Percentiles rank a stretch among this genome's conserved stretches.
These are phyloP conservation scores for Aphanomyces stellatus DNA, from an alignment of 352 stramenopile genomes.

Conservation along the genomic window DNA sequence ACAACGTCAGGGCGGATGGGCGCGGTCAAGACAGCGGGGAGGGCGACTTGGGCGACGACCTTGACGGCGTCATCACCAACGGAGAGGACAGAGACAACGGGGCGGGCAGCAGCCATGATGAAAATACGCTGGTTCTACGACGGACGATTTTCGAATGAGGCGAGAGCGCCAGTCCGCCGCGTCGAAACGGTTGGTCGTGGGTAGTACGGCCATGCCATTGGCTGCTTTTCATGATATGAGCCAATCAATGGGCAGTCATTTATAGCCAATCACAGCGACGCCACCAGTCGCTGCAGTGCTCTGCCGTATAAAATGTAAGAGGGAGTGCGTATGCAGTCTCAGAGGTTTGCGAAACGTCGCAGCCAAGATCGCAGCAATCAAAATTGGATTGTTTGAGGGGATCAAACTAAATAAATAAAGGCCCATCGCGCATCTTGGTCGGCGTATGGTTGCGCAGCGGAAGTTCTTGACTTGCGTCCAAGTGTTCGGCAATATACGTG, in stretches of 20 bases:
- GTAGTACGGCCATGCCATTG: not conserved
- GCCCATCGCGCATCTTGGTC: too few species aligned
- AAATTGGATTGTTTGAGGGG: too few species aligned
- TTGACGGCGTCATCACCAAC: constrained; percentile 64
- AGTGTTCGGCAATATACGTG: constrained; percentile 61
- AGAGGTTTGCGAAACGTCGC: too few species aligned
- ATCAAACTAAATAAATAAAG: too few species aligned
- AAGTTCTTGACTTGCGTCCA: too few species aligned
- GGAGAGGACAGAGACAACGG: constrained; percentile 94
- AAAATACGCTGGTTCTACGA: constrained; percentile 17
- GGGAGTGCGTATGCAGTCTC: not conserved
- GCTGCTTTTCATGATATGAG: too few species aligned
- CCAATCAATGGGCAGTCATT: too few species aligned
- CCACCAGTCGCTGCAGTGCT: too few species aligned
- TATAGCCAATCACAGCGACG: too few species aligned
- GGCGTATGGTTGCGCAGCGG: too few species aligned
- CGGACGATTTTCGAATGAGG: constrained; percentile 18
- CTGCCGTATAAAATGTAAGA: not conserved
- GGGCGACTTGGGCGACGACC: constrained; percentile 83
- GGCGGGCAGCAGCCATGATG: constrained; percentile 85
- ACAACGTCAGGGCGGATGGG: constrained; percentile 98
- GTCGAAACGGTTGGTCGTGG: constrained; percentile 6
- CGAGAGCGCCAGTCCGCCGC: not conserved
- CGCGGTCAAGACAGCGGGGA: constrained; percentile 95
- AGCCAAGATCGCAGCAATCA: too few species aligned